Percentiles rank a stretch among this genome's conserved stretches.
Evolutionary conservation across 2,329 filamentous ascomycete species (phyloP).

Genomic region (Zymoseptoria pseudotritici): DNA sequence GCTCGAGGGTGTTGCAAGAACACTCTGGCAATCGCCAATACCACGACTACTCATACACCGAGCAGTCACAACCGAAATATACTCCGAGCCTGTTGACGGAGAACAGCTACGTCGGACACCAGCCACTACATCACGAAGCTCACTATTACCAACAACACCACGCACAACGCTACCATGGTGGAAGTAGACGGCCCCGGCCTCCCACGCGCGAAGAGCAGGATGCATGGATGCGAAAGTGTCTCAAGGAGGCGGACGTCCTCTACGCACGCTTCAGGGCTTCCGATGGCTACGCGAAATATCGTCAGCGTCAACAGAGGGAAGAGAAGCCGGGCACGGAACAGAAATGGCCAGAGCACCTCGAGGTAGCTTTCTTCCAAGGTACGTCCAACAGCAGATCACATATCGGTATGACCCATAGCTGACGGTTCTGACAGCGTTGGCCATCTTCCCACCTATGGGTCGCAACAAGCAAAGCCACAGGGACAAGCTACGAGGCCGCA

Average conservation of each 20-base stretch:
- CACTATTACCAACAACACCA: conserved; percentile 11
- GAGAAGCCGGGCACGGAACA: conserved; percentile 28
- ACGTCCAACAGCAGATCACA: conserved; percentile 10
- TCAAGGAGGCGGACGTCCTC: conserved; percentile 17
- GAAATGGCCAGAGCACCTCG: conserved; percentile 43
- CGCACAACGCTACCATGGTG: conserved; percentile 9
- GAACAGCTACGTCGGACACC: conserved; percentile 15
- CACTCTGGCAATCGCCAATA: conserved; percentile 36
- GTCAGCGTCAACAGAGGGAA: conserved; percentile 33
- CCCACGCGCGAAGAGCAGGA: conserved; percentile 5
- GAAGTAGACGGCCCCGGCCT: conserved; percentile 2
- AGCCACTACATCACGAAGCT: conserved; percentile 8
- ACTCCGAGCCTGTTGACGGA: conserved; percentile 23
- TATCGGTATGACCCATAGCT: not conserved
- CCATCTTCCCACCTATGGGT: conserved; percentile 53
- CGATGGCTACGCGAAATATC: conserved; percentile 41
- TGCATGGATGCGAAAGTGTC: conserved; percentile 8
- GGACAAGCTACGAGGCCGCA: conserved; percentile 50
- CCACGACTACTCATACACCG: conserved; percentile 19
- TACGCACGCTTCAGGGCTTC: conserved; percentile 27
- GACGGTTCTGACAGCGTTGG: conserved; percentile 27
- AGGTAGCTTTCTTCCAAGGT: conserved; percentile 44
- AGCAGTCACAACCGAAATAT: conserved; percentile 27
- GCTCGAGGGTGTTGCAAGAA: conserved; percentile 34
- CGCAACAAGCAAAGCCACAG: conserved; percentile 42